These are phyloP conservation scores for Podaxis rugospora DNA, from an alignment of 768 basidiomycete genomes.

Conservation along the genomic window DNA sequence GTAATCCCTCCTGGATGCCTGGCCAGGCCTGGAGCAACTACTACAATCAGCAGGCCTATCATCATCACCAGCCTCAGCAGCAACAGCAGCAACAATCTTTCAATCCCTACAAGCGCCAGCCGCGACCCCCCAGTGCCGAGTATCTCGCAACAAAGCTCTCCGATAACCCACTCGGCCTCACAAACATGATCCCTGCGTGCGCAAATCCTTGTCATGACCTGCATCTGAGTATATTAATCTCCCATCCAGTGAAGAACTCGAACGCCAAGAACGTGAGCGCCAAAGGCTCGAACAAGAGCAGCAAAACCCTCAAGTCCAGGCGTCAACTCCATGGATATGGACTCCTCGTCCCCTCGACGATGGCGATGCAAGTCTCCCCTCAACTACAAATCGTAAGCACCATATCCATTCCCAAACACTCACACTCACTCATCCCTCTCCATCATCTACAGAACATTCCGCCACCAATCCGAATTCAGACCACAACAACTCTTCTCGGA, in stretches of 20 bases:
- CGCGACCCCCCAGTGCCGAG: constrained; percentile 57
- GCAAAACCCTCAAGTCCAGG: constrained; percentile 19
- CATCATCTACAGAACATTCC: neutral
- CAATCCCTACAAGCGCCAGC: constrained; percentile 63
- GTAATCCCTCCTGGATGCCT: constrained; percentile 31
- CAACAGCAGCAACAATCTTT: constrained; percentile 23
- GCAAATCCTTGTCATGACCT: constrained; percentile 20
- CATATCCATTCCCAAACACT: neutral
- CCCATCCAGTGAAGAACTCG: constrained; percentile 27
- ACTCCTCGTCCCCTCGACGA: constrained; percentile 43
- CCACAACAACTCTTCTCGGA: constrained; percentile 10
- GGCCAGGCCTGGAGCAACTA: constrained; percentile 32
- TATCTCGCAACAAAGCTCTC: constrained; percentile 57
- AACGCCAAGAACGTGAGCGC: constrained; percentile 21
- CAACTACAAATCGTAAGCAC: neutral
- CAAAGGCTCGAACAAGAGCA: neutral
- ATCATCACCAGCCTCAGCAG: constrained; percentile 19
- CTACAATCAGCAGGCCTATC: constrained; percentile 10
- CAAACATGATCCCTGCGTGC: constrained; percentile 62
- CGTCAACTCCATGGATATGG: constrained; percentile 75
- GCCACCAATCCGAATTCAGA: neutral
- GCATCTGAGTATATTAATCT: neutral
- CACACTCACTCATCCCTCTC: constrained; percentile 4
- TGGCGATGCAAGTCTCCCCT: constrained; percentile 18
- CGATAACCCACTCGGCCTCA: constrained; percentile 62